Conservation (phyloP, 2,329 filamentous ascomycete species). For the Cryphonectria nitschkei region DNA sequence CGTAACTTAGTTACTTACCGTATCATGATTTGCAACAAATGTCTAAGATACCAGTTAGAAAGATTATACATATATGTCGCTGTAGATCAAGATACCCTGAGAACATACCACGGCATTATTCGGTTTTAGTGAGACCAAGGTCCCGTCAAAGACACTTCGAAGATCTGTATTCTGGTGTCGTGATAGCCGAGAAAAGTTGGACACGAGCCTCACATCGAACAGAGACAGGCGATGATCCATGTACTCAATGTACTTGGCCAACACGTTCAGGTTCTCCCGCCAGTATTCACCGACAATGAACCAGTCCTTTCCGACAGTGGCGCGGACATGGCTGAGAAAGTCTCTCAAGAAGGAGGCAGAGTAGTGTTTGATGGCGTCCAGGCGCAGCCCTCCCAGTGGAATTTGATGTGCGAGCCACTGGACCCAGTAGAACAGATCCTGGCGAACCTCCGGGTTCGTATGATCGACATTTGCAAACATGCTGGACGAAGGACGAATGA, state of each 20-base stretch:
- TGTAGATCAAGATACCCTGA: background rate
- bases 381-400: slow-evolving; percentile 38
- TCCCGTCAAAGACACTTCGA: slow-evolving; percentile 61
- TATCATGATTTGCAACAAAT: slow-evolving; percentile 71
- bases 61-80: background rate
- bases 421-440: slow-evolving; percentile 40
- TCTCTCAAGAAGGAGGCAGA: slow-evolving; percentile 39
- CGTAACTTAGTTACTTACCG: slow-evolving; percentile 42
- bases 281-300: slow-evolving; percentile 74
- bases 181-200: slow-evolving; percentile 65
- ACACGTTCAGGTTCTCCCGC: slow-evolving; percentile 59
- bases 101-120: slow-evolving; percentile 58
- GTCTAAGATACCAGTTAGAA: slow-evolving; percentile 45
- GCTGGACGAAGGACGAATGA: slow-evolving; percentile 27
- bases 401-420: slow-evolving; percentile 38
- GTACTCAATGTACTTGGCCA: slow-evolving; percentile 59
- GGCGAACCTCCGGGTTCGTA: slow-evolving; percentile 37
- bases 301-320: slow-evolving; percentile 50
- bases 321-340: slow-evolving; percentile 35
- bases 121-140: slow-evolving; percentile 56
- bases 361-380: slow-evolving; percentile 44
- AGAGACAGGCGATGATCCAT: slow-evolving; percentile 61
- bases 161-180: slow-evolving; percentile 58
- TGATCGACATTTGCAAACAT: slow-evolving; percentile 44
- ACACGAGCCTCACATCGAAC: slow-evolving; percentile 69